Conservation (phyloP, 2,329 filamentous ascomycete genomes). For the Trichophaea hybrida region DNA sequence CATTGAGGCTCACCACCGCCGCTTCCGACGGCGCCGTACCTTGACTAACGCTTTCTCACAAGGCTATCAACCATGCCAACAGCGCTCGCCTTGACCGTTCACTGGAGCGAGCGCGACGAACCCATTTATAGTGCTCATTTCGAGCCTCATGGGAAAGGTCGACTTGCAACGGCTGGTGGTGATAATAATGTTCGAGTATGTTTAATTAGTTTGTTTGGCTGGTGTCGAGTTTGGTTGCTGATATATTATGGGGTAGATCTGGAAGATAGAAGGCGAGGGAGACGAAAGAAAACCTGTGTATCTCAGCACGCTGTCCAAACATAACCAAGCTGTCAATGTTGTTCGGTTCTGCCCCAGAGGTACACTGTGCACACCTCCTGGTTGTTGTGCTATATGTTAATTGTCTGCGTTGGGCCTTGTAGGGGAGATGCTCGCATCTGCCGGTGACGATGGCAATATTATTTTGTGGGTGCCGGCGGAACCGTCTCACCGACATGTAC, state of each 20-base stretch:
- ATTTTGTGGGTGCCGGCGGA: slow-evolving; percentile 91
- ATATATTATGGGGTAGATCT: slow-evolving; percentile 46
- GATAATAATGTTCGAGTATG: slow-evolving; percentile 89
- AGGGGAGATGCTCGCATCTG: slow-evolving; percentile 89
- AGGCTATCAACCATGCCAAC: slow-evolving; percentile 40
- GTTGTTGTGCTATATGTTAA: neutral
- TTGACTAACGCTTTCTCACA: neutral
- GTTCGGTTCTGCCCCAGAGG: slow-evolving; percentile 91
- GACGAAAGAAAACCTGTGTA: slow-evolving; percentile 85
- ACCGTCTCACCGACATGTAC: slow-evolving; percentile 43
- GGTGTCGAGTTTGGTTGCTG: neutral
- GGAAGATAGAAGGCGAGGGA: slow-evolving; percentile 73
- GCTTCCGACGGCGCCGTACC: neutral
- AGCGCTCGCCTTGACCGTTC: slow-evolving; percentile 87
- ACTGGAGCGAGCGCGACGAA: slow-evolving; percentile 95
- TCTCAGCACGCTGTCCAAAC: slow-evolving; percentile 77
- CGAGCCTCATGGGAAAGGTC: slow-evolving; percentile 78
- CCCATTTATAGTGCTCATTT: slow-evolving; percentile 97
- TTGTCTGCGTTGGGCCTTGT: slow-evolving; percentile 9
- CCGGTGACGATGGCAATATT: slow-evolving; percentile 93
- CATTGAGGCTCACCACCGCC: slow-evolving; percentile 1
- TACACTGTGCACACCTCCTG: slow-evolving; percentile 33
- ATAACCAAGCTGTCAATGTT: slow-evolving; percentile 95
- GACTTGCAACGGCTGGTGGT: slow-evolving; percentile 83
- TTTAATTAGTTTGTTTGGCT: slow-evolving; percentile 22